Percentiles rank a stretch among this genome's conserved stretches.
phyloP scores from a whole-genome alignment of 1,284 basidiomycete species.

The Leccinum colubrinum region DNA sequence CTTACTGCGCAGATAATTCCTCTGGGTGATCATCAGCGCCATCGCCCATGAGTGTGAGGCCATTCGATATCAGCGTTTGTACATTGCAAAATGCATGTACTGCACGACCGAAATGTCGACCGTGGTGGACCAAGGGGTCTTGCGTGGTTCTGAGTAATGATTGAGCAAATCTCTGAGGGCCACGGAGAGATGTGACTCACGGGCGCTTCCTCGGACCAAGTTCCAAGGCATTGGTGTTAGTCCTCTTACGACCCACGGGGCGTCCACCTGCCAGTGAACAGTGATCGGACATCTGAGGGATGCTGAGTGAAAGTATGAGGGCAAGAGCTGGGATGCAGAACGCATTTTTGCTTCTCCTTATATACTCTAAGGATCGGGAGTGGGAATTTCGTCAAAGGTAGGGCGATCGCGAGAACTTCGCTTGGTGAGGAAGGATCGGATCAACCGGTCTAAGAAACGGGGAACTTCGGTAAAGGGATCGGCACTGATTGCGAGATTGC shows the following conservation, averaged over 20 bases:
- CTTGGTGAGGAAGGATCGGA: background rate
- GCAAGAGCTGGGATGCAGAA: background rate
- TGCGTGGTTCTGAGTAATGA: background rate
- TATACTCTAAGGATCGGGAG: background rate
- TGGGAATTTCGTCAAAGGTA: background rate
- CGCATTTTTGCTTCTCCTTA: background rate
- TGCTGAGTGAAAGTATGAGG: background rate
- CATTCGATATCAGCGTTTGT: background rate
- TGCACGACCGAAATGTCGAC: background rate
- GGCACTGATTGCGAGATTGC: no score
- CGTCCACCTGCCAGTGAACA: background rate
- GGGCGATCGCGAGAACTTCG: background rate
- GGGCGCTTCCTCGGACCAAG: background rate
- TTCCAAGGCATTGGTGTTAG: background rate
- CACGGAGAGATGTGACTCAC: background rate
- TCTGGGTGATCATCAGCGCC: background rate
- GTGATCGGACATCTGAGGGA: background rate
- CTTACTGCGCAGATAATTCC: background rate
- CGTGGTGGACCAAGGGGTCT: background rate
- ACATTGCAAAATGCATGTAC: background rate
- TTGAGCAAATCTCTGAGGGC: background rate
- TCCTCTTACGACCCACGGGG: background rate
- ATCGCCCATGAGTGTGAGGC: background rate
- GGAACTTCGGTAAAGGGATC: no score
- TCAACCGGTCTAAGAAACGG: no score